phyloP scores from a whole-genome alignment of 768 basidiomycete species.

The Flagelloscypha sp. region DNA sequence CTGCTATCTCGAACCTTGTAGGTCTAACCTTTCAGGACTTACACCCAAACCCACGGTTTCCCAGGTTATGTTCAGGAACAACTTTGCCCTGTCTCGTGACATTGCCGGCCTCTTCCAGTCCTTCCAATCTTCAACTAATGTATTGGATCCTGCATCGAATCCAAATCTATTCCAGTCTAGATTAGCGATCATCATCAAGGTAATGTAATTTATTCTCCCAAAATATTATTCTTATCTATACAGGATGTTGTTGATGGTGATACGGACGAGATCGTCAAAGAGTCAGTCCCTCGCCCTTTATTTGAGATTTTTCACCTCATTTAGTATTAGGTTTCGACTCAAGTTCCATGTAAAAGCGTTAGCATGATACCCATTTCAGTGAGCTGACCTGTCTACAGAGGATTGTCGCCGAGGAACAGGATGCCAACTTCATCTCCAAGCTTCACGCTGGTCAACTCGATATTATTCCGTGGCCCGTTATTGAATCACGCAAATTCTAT shows the following conservation, averaged over 20 bases:
- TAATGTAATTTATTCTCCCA: conserved; percentile 7
- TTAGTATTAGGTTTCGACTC: conserved; percentile 34
- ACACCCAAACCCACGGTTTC: not conserved
- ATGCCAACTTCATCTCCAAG: conserved; percentile 52
- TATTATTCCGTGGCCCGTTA: conserved; percentile 63
- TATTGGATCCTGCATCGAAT: conserved; percentile 51
- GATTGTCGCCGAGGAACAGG: conserved; percentile 57
- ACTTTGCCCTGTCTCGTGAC: conserved; percentile 53
- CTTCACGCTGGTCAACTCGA: conserved; percentile 47
- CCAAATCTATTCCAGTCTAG: conserved; percentile 52
- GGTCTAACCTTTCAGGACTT: conserved; percentile 4
- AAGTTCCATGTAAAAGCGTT: conserved; percentile 32
- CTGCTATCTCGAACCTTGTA: conserved; percentile 57
- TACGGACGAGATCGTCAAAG: conserved; percentile 46
- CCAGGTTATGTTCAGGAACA: conserved; percentile 58
- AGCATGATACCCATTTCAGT: not conserved
- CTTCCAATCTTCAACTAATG: conserved; percentile 49
- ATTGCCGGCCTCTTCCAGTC: conserved; percentile 55
- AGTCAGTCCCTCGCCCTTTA: conserved; percentile 27
- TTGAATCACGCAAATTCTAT: conserved; percentile 56
- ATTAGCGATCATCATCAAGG: conserved; percentile 58
- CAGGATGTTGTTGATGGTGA: conserved; percentile 61
- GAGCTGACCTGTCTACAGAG: conserved; percentile 21
- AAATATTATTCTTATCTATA: not conserved
- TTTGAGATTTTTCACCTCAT: not conserved